Evolutionary conservation across 345 rosid genomes (phyloP), one percentile per base, ranked within the genome.

Genomic region (Nasturtium officinale): DNA sequence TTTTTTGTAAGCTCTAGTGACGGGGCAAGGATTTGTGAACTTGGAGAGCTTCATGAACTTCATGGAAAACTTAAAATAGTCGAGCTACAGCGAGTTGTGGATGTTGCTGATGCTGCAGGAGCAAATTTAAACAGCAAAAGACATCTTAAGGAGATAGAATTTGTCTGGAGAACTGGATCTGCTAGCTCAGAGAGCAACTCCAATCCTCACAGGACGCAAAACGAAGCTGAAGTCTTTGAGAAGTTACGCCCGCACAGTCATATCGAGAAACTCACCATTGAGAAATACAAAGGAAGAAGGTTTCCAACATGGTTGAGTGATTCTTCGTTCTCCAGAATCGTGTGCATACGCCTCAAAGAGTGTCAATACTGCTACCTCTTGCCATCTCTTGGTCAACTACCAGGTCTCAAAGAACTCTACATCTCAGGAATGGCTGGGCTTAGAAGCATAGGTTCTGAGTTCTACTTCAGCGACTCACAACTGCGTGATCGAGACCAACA

Each of bases 351-450:
- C 60, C 69, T 83, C 61, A 71, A 40, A 13, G 78, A 73, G 15
- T 80, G 80, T 70, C 69, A 48, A 47, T 76, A 78, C 58, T 78
- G 86, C 52, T 46, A 62, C 25, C 75, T 68, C 28, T 76, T 83
- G 77, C 84, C 86, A 32, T 67, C 79, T 32, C 53, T 83, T 8
- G 86, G 86, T 45, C 81, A 73, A 50, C 68, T 83, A 42, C 62
- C 82, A 21, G 68, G 79, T 59, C 84, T 83, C 16, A 70, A 72
- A 73, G 73, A 81, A 17, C 83, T 83, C 30, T 28, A 46, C 50
- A 78, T 83, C 38, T 63, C 74, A 13, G 47, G 76, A 61, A 78
- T 83, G 67, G 17, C 28, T 2, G 71, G 84, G 8, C 32, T 83
- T 7, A 54, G 32, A 53, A 76, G 54, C 58, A 29, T 81, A 47